Conservation (phyloP, 2,329 filamentous ascomycete species). For the Phialocephala subalpina region DNA sequence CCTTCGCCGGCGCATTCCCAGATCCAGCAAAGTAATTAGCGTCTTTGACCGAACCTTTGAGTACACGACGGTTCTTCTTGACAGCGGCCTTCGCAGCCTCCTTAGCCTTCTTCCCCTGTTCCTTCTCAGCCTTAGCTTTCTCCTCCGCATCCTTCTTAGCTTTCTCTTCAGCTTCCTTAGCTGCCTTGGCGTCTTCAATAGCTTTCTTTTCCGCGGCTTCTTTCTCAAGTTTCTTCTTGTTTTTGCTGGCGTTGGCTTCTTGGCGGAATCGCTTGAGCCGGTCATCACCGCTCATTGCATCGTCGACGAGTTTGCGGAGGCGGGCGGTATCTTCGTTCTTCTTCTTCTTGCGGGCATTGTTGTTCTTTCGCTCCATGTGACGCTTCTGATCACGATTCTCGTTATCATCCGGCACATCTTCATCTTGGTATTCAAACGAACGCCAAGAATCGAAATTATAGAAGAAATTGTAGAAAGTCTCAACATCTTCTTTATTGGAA, state of each 20-base stretch:
- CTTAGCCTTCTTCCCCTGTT: constrained; percentile 93
- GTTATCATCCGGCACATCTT: constrained; percentile 98
- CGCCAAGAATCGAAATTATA: constrained; percentile 99
- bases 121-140: constrained; percentile 83
- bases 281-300: constrained; percentile 84
- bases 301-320: constrained; percentile 88
- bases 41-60: constrained; percentile 94
- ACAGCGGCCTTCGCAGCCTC: constrained; percentile 98
- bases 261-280: constrained; percentile 98
- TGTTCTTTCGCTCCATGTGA: constrained; percentile 97
- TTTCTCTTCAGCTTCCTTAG: constrained; percentile 84
- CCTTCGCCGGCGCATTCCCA: constrained; percentile 74
- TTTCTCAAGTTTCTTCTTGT: constrained; percentile 90
- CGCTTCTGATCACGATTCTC: constrained; percentile 99
- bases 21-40: constrained; percentile 94
- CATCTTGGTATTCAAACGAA: constrained; percentile 96
- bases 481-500: constrained; percentile 86
- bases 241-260: constrained; percentile 90
- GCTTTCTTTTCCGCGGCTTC: constrained; percentile 91
- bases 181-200: constrained; percentile 82
- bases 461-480: constrained; percentile 99
- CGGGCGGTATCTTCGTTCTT: constrained; percentile 97
- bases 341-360: constrained; percentile 97
- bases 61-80: constrained; percentile 99
- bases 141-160: constrained; percentile 85